Percentiles rank a stretch among this genome's conserved stretches.
Evolutionary conservation across 768 basidiomycete genomes (phyloP).

Genomic region (Lactifluus rugatus): DNA sequence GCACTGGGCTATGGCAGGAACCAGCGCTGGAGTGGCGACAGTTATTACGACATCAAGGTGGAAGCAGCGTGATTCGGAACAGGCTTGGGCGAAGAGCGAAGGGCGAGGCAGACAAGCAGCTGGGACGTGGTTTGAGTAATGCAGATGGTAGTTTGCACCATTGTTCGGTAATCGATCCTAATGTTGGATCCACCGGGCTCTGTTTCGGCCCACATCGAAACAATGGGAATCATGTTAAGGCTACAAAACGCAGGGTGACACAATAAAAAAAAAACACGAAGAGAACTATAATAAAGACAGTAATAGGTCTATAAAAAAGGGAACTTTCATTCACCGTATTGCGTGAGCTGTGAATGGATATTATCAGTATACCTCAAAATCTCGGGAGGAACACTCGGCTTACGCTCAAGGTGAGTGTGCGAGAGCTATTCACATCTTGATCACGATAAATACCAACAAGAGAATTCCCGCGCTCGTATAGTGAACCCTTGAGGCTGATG

Average conservation of each 20-base stretch:
- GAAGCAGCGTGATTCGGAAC: no score
- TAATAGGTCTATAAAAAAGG: neutral
- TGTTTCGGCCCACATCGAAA: neutral
- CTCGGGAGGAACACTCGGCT: constrained; percentile 20
- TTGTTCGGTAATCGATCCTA: neutral
- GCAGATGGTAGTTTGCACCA: no score
- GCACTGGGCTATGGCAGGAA: no score
- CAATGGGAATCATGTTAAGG: neutral
- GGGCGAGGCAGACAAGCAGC: neutral
- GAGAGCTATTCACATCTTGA: constrained; percentile 87
- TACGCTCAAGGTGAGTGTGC: constrained; percentile 86
- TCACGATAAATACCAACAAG: constrained; percentile 92
- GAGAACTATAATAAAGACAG: neutral
- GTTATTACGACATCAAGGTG: no score
- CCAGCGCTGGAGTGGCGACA: no score
- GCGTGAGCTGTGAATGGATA: constrained; percentile 37
- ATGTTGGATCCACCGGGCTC: neutral
- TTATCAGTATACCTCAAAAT: neutral
- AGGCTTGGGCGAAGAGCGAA: no score
- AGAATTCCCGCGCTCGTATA: constrained; percentile 85
- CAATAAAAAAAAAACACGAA: neutral
- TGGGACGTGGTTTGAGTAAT: neutral
- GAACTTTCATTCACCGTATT: constrained; percentile 45
- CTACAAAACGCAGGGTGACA: neutral
- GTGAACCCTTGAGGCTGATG: constrained; percentile 89